A percentile compares a stretch with the other conserved stretches of the same genome.
Conservation (phyloP, 129 eudicot species). For the carrot (Daucus carota) region DNA sequence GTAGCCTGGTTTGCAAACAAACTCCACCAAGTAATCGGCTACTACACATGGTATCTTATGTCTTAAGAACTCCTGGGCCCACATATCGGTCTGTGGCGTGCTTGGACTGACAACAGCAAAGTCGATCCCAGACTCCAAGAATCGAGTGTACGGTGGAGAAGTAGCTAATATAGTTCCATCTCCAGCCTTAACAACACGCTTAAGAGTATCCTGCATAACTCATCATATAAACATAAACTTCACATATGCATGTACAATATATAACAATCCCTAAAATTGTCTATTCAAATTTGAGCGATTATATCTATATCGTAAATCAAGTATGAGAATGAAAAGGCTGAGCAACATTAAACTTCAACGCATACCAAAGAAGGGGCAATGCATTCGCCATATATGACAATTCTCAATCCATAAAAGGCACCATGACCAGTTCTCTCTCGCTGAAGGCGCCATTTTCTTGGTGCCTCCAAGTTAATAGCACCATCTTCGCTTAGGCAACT, state of each 20-base stretch:
- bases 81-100: conserved; percentile 68
- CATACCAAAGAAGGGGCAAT: conserved; percentile 90
- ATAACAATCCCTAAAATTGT: not conserved
- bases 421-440: conserved; percentile 89
- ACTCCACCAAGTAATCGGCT: conserved; percentile 90
- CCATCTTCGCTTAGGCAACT: conserved; percentile 76
- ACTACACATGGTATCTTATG: conserved; percentile 79
- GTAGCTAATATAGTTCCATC: conserved; percentile 94
- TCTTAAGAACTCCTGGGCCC: conserved; percentile 86
- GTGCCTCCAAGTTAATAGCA: conserved; percentile 77
- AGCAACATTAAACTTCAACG: not conserved
- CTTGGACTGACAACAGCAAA: conserved; percentile 87
- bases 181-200: conserved; percentile 91
- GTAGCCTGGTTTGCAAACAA: conserved; percentile 87
- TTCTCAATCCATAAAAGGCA: conserved; percentile 74
- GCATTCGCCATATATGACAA: conserved; percentile 90
- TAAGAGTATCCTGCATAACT: conserved; percentile 66
- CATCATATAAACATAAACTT: not conserved
- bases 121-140: conserved; percentile 49
- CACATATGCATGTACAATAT: not conserved
- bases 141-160: conserved; percentile 91
- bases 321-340: not conserved
- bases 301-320: not conserved
- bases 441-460: conserved; percentile 90
- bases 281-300: not conserved